Conservation (phyloP, 106 monocot genomes). For the Apostasia ramifera region DNA sequence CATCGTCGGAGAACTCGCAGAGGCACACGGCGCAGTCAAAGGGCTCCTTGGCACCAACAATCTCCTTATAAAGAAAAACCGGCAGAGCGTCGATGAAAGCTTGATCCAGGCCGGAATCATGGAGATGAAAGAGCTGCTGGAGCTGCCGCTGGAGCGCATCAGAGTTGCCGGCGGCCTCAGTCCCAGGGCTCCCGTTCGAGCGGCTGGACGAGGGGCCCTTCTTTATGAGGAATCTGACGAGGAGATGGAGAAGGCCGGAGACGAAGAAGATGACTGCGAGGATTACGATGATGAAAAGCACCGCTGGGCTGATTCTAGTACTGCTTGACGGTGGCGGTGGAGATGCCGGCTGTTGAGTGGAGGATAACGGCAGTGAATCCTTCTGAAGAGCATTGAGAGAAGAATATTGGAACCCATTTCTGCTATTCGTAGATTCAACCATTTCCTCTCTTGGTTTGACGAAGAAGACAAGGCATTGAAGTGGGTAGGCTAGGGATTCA, state of each 20-base stretch:
- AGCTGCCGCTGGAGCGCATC: constrained; percentile 81
- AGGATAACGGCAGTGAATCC: constrained; percentile 22
- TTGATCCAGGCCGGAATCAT: constrained; percentile 91
- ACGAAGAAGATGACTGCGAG: constrained; percentile 87
- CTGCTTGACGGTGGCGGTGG: constrained; percentile 15
- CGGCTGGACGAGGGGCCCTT: constrained; percentile 26
- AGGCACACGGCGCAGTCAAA: constrained; percentile 97
- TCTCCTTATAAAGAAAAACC: constrained; percentile 77
- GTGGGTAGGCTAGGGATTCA: constrained; percentile 3
- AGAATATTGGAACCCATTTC: constrained; percentile 1
- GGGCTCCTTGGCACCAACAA: constrained; percentile 75
- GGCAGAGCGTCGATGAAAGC: constrained; percentile 90
- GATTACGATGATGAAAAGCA: constrained; percentile 83
- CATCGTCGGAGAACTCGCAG: constrained; percentile 59
- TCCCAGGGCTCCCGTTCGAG: constrained; percentile 1
- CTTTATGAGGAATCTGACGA: constrained; percentile 64
- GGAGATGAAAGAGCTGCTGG: constrained; percentile 92
- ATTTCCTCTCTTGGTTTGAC: constrained; percentile 19
- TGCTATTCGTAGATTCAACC: constrained; percentile 7
- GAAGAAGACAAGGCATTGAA: constrained; percentile 13
- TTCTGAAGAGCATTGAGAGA: constrained; percentile 5
- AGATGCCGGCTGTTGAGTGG: constrained; percentile 18
- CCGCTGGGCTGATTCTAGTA: constrained; percentile 73
- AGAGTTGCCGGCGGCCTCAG: constrained; percentile 16
- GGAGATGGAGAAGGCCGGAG: constrained; percentile 81